phyloP scores from a whole-genome alignment of 2,329 filamentous ascomycete genomes.

The Periconia sp. region DNA sequence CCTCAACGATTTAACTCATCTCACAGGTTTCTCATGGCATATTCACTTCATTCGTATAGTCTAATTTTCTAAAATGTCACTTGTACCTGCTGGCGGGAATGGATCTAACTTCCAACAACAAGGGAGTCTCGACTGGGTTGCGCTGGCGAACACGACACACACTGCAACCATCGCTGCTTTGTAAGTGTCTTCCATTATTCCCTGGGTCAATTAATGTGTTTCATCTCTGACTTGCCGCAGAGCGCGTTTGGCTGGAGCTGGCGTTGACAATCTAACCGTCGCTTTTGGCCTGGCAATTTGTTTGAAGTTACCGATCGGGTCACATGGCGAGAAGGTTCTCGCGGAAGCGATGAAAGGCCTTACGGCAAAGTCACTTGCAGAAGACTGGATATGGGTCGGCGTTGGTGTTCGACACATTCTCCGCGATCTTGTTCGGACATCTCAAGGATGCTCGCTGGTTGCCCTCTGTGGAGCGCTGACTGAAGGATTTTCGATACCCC shows the following conservation, averaged over 20 bases:
- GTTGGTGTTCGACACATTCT: constrained; percentile 13
- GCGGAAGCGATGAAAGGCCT: constrained; percentile 8
- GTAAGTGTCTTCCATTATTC: no score
- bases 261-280: constrained; percentile 12
- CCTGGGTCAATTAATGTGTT: no score
- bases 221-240: no score
- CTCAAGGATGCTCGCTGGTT: constrained; percentile 10
- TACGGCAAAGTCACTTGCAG: constrained; percentile 4
- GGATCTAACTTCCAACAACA: constrained; percentile 4
- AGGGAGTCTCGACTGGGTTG: constrained; percentile 11
- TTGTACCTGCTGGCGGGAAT: neutral
- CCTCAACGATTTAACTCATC: no score
- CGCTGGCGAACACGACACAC: constrained; percentile 7
- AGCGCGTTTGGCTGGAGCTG: constrained; percentile 8
- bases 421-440: constrained; percentile 10
- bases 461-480: constrained; percentile 9
- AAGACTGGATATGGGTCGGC: constrained; percentile 12
- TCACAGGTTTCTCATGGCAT: no score
- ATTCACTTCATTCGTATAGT: no score
- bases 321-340: constrained; percentile 11
- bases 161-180: constrained; percentile 9
- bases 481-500: neutral
- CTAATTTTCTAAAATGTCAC: no score
- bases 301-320: constrained; percentile 6
- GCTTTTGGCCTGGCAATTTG: constrained; percentile 13